Base-by-base conservation (phyloP, 176 grass and related monocot genomes). In the Chloris gayana region DNA sequence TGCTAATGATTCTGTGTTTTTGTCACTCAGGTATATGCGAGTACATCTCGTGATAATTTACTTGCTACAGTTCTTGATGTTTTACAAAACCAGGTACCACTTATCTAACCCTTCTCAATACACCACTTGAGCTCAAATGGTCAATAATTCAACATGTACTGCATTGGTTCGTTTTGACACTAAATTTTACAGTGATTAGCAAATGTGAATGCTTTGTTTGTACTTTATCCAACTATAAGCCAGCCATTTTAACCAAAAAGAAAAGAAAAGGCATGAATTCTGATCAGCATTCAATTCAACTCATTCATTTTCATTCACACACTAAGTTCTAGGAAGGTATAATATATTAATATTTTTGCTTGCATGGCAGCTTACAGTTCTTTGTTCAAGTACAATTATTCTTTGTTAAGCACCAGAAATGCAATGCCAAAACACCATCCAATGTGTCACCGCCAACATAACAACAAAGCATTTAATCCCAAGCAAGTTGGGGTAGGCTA, bases 41-140 rank as follows among this genome's bases (percentile, higher is more conserved):
- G 96, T 77, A 95, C 96, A 17, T 95, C 92, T 65, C 96, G 96
- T 84, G 96, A 99, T 90, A 95, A 81, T 77, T 90, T 99, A 69
- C 87, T 99, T 51, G 96, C 92, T 68, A 93, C 96, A 77, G 82
- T 99, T 87, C 82, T 85, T 24, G 96, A 95, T 88, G 58, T 95
- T 88, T 76, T 99, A 73, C 92, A 99, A 90, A 93, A 80, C 26
- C 92, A 99, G 90, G 92, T 99, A 84, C 79, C 38, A 53, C 14
- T 62, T 72, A 12, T 42, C 38, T 53, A 33, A 67, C 68, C 73
- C 73, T 42, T 67, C 54, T 72, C 11, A 78, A 30, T 84, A 32
- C 27, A 62, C n/a, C 54, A 75, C 45, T 80, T 72, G 38, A 80
- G n/a, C 14, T 70, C 47, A 59, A 25, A 24, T 29, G 11, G 25